phyloP scores from a whole-genome alignment of 176 grass and related monocot genomes.

The Musa beccarii region DNA sequence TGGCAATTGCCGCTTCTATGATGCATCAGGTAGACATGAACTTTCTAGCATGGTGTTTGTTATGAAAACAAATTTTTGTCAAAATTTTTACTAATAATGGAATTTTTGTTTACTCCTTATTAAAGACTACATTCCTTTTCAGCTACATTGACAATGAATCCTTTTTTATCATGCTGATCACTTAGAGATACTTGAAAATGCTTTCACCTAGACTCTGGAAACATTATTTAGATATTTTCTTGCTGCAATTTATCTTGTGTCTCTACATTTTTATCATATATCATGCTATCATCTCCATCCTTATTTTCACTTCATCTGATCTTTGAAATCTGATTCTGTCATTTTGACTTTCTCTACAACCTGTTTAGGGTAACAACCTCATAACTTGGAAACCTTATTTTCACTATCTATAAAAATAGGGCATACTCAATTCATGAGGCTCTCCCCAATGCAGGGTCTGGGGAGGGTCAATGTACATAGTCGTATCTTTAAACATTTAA shows the following conservation, averaged over 20 bases:
- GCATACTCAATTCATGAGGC: too few relatives aligned
- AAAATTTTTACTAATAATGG: not conserved
- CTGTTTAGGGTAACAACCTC: not conserved
- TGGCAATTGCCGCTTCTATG: slow-evolving; percentile 28
- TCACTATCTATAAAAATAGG: not conserved
- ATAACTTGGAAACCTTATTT: not conserved
- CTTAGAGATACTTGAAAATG: not conserved
- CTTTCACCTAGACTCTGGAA: not conserved
- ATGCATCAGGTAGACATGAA: slow-evolving; percentile 16
- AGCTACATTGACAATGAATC: not conserved
- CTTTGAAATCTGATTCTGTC: not conserved
- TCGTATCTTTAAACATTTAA: too few relatives aligned
- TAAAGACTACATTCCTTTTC: not conserved
- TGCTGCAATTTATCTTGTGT: not conserved
- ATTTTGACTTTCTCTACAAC: too few relatives aligned
- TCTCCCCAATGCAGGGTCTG: too few relatives aligned
- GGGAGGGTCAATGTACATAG: too few relatives aligned
- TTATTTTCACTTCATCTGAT: not conserved
- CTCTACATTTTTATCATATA: not conserved
- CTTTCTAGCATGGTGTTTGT: not conserved
- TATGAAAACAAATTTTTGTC: not conserved
- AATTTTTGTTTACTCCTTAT: not conserved
- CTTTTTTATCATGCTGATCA: not conserved
- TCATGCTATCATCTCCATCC: not conserved
- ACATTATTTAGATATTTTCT: not conserved